Percentiles rank a stretch among this genome's conserved stretches.
Evolutionary conservation across 805 yeast species (phyloP).

Genomic region (Spathaspora passalidarum): DNA sequence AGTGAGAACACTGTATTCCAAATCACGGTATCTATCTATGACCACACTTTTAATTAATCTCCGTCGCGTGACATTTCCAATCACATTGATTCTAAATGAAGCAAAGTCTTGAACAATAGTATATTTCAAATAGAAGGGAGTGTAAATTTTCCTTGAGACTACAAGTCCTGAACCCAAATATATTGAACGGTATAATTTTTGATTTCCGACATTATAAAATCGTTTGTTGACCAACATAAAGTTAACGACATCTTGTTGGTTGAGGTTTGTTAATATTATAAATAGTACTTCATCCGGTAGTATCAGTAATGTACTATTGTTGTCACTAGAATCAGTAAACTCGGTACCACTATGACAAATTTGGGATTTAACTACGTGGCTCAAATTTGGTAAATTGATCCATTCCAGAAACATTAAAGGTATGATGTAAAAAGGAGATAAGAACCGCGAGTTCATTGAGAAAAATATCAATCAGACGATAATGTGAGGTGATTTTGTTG

Average conservation of each 20-base stretch:
- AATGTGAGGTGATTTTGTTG: too few species aligned
- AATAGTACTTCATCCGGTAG: not conserved
- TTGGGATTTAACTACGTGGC: too few species aligned
- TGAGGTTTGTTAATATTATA: too few species aligned
- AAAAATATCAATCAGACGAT: too few species aligned
- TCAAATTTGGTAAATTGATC: too few species aligned
- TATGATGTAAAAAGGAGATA: too few species aligned
- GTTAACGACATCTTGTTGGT: not conserved
- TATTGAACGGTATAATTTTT: not conserved
- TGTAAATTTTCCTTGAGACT: not conserved
- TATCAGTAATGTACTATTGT: not conserved
- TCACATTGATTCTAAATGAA: not conserved
- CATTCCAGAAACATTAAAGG: too few species aligned
- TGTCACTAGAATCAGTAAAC: too few species aligned
- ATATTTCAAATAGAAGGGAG: not conserved
- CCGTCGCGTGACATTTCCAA: not conserved
- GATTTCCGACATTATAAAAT: not conserved
- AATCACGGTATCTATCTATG: not conserved
- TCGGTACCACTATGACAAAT: too few species aligned
- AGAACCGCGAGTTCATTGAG: too few species aligned
- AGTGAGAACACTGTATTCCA: not conserved
- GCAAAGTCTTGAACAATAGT: not conserved
- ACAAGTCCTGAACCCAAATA: not conserved
- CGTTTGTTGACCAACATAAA: not conserved
- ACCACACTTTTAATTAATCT: not conserved